Conservation (phyloP, 2,329 filamentous ascomycete species). For the Waltergamsia citrina region DNA sequence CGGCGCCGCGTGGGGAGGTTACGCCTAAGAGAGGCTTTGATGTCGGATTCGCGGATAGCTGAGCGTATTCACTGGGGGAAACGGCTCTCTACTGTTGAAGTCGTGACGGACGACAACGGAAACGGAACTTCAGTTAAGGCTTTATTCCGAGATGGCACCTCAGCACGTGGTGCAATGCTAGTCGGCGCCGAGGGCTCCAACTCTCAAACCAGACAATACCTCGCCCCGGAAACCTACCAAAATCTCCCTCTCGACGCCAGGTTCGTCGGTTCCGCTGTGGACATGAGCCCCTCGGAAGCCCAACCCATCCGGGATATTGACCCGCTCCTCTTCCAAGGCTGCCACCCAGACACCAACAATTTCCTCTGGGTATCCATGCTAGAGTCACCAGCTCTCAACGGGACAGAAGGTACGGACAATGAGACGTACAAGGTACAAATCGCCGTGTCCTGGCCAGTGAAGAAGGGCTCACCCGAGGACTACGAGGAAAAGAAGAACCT, state of each 20-base stretch:
- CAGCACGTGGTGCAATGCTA: constrained; percentile 20
- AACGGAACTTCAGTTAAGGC: background rate
- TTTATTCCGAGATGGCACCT: constrained; percentile 9
- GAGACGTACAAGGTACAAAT: constrained; percentile 32
- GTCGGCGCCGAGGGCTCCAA: constrained; percentile 30
- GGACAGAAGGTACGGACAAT: constrained; percentile 16
- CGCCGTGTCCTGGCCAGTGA: constrained; percentile 34
- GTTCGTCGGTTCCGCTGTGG: constrained; percentile 24
- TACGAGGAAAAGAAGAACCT: no score
- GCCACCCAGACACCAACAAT: constrained; percentile 37
- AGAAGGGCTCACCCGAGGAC: constrained; percentile 17
- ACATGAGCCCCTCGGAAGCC: constrained; percentile 26
- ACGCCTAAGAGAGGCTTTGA: constrained; percentile 12
- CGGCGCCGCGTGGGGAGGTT: constrained; percentile 16
- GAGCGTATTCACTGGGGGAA: constrained; percentile 13
- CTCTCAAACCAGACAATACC: constrained; percentile 22
- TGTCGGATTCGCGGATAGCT: constrained; percentile 7
- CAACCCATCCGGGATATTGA: constrained; percentile 34
- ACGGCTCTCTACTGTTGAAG: constrained; percentile 12
- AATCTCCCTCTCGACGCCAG: constrained; percentile 24
- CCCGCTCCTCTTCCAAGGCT: constrained; percentile 43
- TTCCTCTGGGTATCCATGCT: constrained; percentile 41
- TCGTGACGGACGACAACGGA: constrained; percentile 6
- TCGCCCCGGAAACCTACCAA: constrained; percentile 19
- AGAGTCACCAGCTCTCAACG: constrained; percentile 26